Base-by-base conservation (phyloP, 768 basidiomycete species). In the Tricholoma bakamatsutake region DNA sequence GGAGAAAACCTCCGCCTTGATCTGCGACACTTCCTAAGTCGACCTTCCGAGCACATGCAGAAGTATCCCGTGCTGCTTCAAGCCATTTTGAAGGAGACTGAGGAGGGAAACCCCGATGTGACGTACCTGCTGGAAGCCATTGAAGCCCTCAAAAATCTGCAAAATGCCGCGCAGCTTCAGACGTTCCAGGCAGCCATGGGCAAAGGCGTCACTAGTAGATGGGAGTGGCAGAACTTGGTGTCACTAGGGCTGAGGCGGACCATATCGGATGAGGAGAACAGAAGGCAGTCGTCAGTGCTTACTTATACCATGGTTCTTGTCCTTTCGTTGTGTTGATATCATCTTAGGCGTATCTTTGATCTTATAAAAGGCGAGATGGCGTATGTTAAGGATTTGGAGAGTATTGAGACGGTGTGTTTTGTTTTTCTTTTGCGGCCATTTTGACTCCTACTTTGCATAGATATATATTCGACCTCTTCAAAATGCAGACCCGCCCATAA, bases 291-390 rank as follows among this genome's bases (percentile, higher is more conserved):
- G 92, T 95, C 69, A 70, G 90, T 72, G n/a, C 34, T 10, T 43
- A 1, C 11, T 13, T 54, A 12, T 18, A 12, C 5, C 10, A 43
- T 28, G 28, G 18, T 11, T 33, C 1, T 7, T 35, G 21, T 24
- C 21, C 21, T 24, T 24, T 24, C 21, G 21, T 24, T 24, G 18
- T 48, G 28, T 48, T 30, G 13, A 15, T 11, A 47, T 21, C 27
- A 52, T 35, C 31, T 34, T 62, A 94, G 92, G 49, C 84, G 90
- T 61, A 94, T 97, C 47, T 98, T 96, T 64, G 94, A 98, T 71
- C 72, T 97, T 55, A 96, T 98, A 69, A 90, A 96, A 67, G 89
- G 89, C 57, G 94, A 98, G 71, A 98, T 98, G 93, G 82, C 84
- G 24, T 97, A 96, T 67, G 94, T 96, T n/a, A 89, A 85, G 58